Evolutionary conservation across 805 yeast genomes (phyloP).

Genomic region (Suhomyces prunicola): DNA sequence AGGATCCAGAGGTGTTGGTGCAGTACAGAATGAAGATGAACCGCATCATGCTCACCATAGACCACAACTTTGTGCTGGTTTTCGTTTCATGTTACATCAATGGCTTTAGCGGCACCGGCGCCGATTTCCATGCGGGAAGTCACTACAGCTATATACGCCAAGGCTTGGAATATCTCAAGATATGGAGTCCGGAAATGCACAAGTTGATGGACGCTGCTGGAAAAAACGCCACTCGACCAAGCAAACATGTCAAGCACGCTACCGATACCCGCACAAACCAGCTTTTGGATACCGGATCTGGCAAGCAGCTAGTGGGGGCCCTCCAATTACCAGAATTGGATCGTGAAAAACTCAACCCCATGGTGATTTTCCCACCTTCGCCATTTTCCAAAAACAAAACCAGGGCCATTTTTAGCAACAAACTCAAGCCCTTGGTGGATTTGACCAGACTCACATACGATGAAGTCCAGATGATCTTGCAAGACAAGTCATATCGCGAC

Average conservation of each 20-base stretch:
- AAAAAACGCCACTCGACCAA: constrained; percentile 7
- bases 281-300: not conserved
- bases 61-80: constrained; percentile 28
- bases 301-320: not conserved
- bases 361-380: constrained; percentile 30
- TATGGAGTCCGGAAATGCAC: constrained; percentile 36
- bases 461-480: constrained; percentile 15
- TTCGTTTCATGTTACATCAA: constrained; percentile 30
- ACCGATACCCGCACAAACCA: constrained; percentile 15
- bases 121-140: constrained; percentile 18
- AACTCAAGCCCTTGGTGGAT: constrained; percentile 28
- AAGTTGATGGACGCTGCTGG: constrained; percentile 13
- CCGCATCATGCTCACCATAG: constrained; percentile 26
- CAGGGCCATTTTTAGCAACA: constrained; percentile 23
- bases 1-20: constrained; percentile 17
- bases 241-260: constrained; percentile 7
- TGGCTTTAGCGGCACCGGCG: constrained; percentile 25
- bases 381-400: constrained; percentile 21
- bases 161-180: constrained; percentile 28
- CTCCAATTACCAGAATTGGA: not conserved
- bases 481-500: constrained; percentile 13
- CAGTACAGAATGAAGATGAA: constrained; percentile 15
- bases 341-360: constrained; percentile 23
- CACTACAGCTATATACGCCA: constrained; percentile 29
- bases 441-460: constrained; percentile 23